phyloP scores from a whole-genome alignment of 2,329 filamentous ascomycete genomes.

The Aspergillus costaricaensis region DNA sequence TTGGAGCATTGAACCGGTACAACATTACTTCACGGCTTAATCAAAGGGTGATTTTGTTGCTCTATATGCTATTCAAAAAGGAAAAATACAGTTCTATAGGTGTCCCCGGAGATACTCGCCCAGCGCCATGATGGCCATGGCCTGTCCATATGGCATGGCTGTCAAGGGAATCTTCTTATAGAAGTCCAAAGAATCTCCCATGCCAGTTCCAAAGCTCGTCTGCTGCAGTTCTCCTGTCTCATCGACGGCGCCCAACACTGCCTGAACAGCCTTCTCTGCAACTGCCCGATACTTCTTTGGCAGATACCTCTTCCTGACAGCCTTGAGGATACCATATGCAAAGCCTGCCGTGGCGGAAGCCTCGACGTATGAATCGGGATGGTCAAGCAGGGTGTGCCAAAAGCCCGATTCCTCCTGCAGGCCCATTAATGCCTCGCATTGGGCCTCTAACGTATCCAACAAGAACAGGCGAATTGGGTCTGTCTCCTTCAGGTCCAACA shows the following conservation, averaged over 20 bases:
- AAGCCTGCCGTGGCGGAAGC: slow-evolving; percentile 79
- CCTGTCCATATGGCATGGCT: slow-evolving; percentile 82
- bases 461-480: slow-evolving; percentile 62
- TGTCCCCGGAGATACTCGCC: slow-evolving; percentile 66
- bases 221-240: slow-evolving; percentile 69
- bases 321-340: slow-evolving; percentile 77
- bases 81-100: not conserved
- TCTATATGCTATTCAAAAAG: no score
- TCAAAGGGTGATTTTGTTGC: no score
- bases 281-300: slow-evolving; percentile 61
- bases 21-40: no score
- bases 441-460: slow-evolving; percentile 62
- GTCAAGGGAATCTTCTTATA: slow-evolving; percentile 76
- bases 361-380: slow-evolving; percentile 72
- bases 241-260: slow-evolving; percentile 67
- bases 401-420: slow-evolving; percentile 65
- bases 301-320: slow-evolving; percentile 69
- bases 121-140: slow-evolving; percentile 80
- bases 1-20: no score
- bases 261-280: slow-evolving; percentile 66
- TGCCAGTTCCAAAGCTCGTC: slow-evolving; percentile 76
- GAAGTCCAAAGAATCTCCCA: slow-evolving; percentile 72
- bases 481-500: slow-evolving; percentile 61
- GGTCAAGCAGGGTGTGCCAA: slow-evolving; percentile 74
- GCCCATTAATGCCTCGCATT: slow-evolving; percentile 64